Base-by-base conservation (phyloP, 805 yeast genomes). In the Zygosaccharomyces pseudorouxii region DNA sequence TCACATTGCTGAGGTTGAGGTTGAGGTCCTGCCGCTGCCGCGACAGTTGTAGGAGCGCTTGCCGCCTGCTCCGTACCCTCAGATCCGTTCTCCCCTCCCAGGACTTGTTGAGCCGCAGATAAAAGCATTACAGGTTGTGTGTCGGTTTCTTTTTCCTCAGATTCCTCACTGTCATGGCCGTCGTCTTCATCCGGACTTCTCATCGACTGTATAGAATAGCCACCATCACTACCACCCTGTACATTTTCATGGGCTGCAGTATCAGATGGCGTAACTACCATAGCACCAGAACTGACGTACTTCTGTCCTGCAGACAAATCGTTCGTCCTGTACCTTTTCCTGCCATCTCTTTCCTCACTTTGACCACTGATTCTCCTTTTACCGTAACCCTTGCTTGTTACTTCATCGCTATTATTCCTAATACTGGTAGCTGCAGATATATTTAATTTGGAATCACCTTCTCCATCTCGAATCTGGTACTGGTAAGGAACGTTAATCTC, bases 401-500 rank as follows among this genome's bases (percentile, higher is more conserved):
- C 31, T 16, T 16, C 29, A 22, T 30, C 43, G 7, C 16, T 37
- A 19, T 33, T 47, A 16, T 25, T 31, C 22, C 48, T 47, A 20
- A 22, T 40, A 4, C 22, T 43, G 18, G 41, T 29, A 11, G 46
- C 38, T 6, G 28, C 35, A 41, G 27, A 19, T 41, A 41, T 22
- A 19, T 19, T 36, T 14, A 33, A 31, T 20, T 33, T 40, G 14
- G 46, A 23, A 36, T 41, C 39, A 25, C 29, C 14, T 23, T 47
- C 42, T 16, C 38, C 50, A 41, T 48, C 46, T 35, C 52, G 40
- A 23, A 55, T 42, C 40, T 54, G 57, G 41, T 56, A 55, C 23
- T 50, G 55, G 44, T 46, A 63, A 4, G 67, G 67, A 10, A 55
- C 57, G n/a, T 61, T 54, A 23, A 61, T 59, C 36, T 55, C 59